Evolutionary conservation across 2,329 filamentous ascomycete species (phyloP).

Genomic region (Aspergillus ibericus): DNA sequence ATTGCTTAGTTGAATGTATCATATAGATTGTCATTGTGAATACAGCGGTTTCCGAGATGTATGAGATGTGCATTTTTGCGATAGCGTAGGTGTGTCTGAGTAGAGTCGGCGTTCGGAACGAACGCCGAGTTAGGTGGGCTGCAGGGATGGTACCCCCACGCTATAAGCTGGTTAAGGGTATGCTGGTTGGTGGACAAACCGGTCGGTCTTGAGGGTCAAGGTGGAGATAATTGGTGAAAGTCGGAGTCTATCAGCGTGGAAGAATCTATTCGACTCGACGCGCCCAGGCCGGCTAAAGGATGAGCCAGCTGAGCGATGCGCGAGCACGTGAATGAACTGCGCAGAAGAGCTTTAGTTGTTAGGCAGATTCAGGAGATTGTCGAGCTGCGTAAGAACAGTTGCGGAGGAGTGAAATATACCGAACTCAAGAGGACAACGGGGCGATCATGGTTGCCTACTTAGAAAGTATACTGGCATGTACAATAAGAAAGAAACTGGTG

Average conservation of each 20-base stretch:
- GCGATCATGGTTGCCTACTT: too few relatives aligned
- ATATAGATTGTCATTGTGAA: neutral
- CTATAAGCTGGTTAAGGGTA: neutral
- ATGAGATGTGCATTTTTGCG: neutral
- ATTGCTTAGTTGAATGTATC: constrained; percentile 27
- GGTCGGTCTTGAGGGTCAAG: neutral
- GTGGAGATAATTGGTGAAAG: neutral
- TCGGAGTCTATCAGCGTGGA: neutral
- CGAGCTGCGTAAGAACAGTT: too few relatives aligned
- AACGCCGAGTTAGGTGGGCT: neutral
- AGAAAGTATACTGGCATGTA: too few relatives aligned
- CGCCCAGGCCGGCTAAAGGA: too few relatives aligned
- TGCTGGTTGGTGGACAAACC: neutral
- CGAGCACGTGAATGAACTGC: too few relatives aligned
- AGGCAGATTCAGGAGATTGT: too few relatives aligned
- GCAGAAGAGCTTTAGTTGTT: too few relatives aligned
- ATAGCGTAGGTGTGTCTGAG: neutral
- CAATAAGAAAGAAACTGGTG: neutral
- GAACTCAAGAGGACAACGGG: too few relatives aligned
- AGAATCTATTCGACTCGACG: neutral
- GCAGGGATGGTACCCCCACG: neutral
- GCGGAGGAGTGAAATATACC: too few relatives aligned
- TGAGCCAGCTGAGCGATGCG: too few relatives aligned
- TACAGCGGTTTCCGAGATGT: neutral
- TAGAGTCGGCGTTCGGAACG: neutral